Evolutionary conservation across 2,329 filamentous ascomycete species (phyloP).

Genomic region (Cytospora paraplurivora): DNA sequence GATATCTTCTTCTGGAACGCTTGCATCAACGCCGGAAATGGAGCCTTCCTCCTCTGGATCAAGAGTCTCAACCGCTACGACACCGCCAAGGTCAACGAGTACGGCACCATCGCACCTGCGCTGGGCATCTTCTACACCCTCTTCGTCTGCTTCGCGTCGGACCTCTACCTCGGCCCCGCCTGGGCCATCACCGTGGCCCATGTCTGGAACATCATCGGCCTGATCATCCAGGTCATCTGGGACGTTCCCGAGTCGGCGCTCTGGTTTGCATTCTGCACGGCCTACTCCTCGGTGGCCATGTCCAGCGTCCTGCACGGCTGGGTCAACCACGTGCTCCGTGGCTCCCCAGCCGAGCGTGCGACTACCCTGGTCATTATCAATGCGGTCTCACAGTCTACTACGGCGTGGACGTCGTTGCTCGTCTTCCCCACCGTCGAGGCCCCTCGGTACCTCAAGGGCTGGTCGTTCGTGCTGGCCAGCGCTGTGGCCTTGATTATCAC

Average conservation of each 20-base stretch:
- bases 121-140: conserved; percentile 60
- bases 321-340: conserved; percentile 53
- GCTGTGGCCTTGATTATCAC: conserved; percentile 10
- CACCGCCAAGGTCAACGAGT: conserved; percentile 50
- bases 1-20: conserved; percentile 61
- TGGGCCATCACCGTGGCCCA: conserved; percentile 57
- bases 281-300: conserved; percentile 52
- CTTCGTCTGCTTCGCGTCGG: conserved; percentile 56
- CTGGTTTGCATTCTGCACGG: conserved; percentile 56
- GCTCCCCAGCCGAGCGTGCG: conserved; percentile 49
- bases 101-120: conserved; percentile 54
- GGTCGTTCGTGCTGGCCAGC: conserved; percentile 39
- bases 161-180: conserved; percentile 53
- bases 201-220: conserved; percentile 53
- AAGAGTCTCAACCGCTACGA: conserved; percentile 55
- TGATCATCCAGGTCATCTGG: conserved; percentile 58
- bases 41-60: conserved; percentile 59
- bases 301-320: conserved; percentile 59
- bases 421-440: conserved; percentile 51
- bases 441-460: conserved; percentile 47
- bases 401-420: conserved; percentile 57
- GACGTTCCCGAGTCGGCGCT: conserved; percentile 55
- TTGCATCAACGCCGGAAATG: conserved; percentile 47
- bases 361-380: conserved; percentile 56
- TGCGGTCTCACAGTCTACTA: conserved; percentile 55